Conservation (phyloP, 345 rosid genomes). For the Gossypium rotundifolium region DNA sequence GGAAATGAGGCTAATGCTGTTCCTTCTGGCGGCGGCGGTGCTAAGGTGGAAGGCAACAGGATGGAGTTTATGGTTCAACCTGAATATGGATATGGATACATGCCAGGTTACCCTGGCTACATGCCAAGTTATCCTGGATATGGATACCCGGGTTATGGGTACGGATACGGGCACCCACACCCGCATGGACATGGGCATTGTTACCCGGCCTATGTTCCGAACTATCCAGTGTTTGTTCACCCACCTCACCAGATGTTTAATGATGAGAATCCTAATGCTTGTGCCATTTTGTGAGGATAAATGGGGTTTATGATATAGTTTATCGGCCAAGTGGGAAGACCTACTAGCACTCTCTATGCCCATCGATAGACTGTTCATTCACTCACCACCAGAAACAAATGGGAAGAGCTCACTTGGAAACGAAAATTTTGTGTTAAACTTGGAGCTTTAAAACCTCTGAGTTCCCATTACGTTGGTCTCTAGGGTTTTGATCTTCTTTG, state of each 20-base stretch:
- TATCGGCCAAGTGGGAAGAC: too few relatives aligned
- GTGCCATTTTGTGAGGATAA: conserved; percentile 34
- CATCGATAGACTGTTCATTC: not conserved
- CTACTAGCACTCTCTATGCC: too few relatives aligned
- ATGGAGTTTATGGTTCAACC: conserved; percentile 41
- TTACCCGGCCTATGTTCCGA: conserved; percentile 15
- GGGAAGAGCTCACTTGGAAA: not conserved
- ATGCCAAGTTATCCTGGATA: conserved; percentile 11
- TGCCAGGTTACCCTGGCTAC: conserved; percentile 25
- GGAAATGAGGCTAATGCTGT: conserved; percentile 11
- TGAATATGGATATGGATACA: conserved; percentile 18
- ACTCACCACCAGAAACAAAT: not conserved
- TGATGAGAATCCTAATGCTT: conserved; percentile 62
- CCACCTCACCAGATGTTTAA: conserved; percentile 43
- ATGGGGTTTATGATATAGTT: not conserved
- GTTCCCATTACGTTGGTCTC: not conserved
- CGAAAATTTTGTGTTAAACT: conserved; percentile 7
- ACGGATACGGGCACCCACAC: not conserved
- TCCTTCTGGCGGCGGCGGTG: not conserved
- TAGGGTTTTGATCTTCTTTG: not conserved
- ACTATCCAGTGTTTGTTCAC: conserved; percentile 7
- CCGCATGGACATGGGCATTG: not conserved
- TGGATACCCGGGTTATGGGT: not conserved
- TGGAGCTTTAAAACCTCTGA: not conserved
- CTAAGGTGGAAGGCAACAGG: not conserved